Base-by-base conservation (phyloP, 345 rosid species). In the Abelmoschus esculentus region DNA sequence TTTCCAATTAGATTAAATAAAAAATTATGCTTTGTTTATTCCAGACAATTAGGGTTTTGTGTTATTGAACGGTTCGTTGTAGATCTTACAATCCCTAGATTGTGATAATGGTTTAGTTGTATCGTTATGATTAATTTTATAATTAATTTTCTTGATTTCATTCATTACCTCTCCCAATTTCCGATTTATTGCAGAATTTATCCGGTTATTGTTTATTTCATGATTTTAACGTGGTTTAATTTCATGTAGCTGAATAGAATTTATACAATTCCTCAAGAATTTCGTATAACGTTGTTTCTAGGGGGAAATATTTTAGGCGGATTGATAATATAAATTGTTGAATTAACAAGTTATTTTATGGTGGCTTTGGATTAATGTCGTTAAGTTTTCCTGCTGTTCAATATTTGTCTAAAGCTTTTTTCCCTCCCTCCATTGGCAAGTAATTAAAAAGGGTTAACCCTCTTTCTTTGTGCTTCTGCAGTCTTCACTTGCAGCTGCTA, bases 401-500 rank as follows among this genome's bases (percentile, higher is more conserved):
- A 64, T 17, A 13, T 65, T 26, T 65, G 7, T 65, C 3, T 46
- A 28, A 65, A 66, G 22, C 38, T 47, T 12, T 6, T 44, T 22
- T 14, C 34, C 34, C 49, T 62, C 29, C 36, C 15, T 63, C 31
- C 12, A 13, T 65, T 65, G 13, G 2, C 36, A 7, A 46, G 56
- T 34, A 34, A 56, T 57, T 38, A 61, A 46, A 53, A 47, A 7
- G 2, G 69, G 14, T 79, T 59, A 60, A 77, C 59, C 54, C 2
- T 7, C 4, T 49, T 26, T 53, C 4, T 65, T 64, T 74, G 44
- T 70, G 47, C 34, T 69, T 74, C 59, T 84, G 84, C 83, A 90
- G 99, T 95, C 99, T 81, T 79, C 98, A 4, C 85, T 95, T 70
- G 91, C 98, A 70, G 98, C 97, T 60, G 99, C 98, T 12, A 86